Evolutionary conservation across 495 filamentous ascomycete genomes (phyloP), one percentile per base, ranked within the genome.

Genomic region (Hypoxylon trugodes): DNA sequence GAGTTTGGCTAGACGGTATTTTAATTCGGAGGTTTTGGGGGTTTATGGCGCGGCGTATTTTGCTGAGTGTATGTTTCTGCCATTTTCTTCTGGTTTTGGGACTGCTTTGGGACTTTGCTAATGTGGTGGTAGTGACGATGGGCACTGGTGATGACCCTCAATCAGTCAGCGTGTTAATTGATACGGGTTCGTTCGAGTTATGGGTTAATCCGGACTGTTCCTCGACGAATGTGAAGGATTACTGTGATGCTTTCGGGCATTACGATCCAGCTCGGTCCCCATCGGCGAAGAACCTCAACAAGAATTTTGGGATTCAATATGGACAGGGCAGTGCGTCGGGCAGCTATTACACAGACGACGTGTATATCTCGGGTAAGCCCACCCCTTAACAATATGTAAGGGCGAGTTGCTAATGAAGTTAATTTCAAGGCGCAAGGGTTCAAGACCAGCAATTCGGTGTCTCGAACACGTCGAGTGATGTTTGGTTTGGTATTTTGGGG

Each of bases 401-500:
- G 1, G 7, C 35, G 13, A 41, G 47, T 19, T 43, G 21, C 22
- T 68, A 30, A 65, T 15, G 7, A 32, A 15, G 6, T 6, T 2
- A 37, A 32, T 21, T 9, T 22, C 40, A 77, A n/a, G 77, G 70
- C n/a, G 71, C 69, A 0, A 73, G 52, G 8, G 63, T 82, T 45
- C 53, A 59, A 30, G 24, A 64, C 16, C 74, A 81, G 48, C 69
- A 77, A 51, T 76, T 82, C 38, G 79, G 79, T 41, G 64, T 81
- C 28, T 73, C 69, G n/a, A 58, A 66, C 28, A 59, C 70, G 3
- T 76, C 74, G 4, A 54, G 70, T 38, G 60, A 71, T 21, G 77
- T 81, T 48, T 70, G 72, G 76, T 83, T 88, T 67, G 90, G 90
- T 42, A 89, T 96, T 30, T 71, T 96, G 26, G 91, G 91, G 16